Base-by-base conservation (phyloP, 1,284 basidiomycete species). In the Moesziomyces antarcticus region DNA sequence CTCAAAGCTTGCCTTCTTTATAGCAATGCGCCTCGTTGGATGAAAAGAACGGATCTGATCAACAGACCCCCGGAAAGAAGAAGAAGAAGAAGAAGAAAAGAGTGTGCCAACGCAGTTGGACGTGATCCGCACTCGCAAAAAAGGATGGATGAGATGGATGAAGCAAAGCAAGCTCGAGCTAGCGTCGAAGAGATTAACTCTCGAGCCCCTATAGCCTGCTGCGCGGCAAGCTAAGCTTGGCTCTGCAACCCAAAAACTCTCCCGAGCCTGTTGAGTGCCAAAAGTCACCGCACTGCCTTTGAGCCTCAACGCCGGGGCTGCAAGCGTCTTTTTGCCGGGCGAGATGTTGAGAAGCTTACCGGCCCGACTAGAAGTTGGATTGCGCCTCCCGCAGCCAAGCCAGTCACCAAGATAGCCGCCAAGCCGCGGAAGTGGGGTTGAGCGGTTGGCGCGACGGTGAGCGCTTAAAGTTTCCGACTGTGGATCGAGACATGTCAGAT, bases 401-500 rank as follows among this genome's bases (percentile, higher is more conserved):
- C 9, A 37, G 35, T 24, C 22, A 16, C 37, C 37, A 40, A 40
- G 37, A 11, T 2, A 40, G 37, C 25, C 16, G 18, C 37, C 37
- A 40, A 40, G 18, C 16, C 18, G 16, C 16, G 37, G 37, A 7
- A 18, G 18, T 11, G 16, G 35, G 5, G 35, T 24, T 24, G 22
- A 24, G 22, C 3, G 22, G 22, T 6, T 40, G 30, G 13, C 22
- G 22, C 22, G 5, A 24, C 22, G 37, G 6, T 3, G 37, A 40
- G 37, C 37, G 14, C 14, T 18, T 37, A 57, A 50, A 44, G 18
- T 22, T n/a, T 49, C 48, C 48, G 56, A 46, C 56, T 45, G 42
- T 41, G 14, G 43, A n/a, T 50, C 18, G 49, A 13, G 56, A 51
- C 50, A 60, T 60, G 46, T 60, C 57, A 60, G 16, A 57, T 35